phyloP scores from a whole-genome alignment of 2,329 filamentous ascomycete species.

The Colletotrichum sp. region DNA sequence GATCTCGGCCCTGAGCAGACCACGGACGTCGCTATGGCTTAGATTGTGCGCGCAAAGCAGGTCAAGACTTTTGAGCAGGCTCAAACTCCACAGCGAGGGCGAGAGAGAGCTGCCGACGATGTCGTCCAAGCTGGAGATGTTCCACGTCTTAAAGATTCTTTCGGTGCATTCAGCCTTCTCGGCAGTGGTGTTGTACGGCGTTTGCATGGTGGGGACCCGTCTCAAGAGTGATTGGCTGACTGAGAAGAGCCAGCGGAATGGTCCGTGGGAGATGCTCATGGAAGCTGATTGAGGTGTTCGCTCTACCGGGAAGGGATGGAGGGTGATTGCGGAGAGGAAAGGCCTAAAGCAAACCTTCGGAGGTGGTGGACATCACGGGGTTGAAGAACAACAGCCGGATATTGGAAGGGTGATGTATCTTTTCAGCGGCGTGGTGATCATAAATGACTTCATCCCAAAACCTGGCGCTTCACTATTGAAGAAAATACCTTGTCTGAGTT shows the following conservation, averaged over 20 bases:
- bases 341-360: not conserved
- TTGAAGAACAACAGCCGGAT: not conserved
- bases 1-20: not conserved
- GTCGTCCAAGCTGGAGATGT: not conserved
- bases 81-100: not conserved
- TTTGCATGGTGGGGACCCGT: not conserved
- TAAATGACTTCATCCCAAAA: not conserved
- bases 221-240: not conserved
- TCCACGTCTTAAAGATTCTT: not conserved
- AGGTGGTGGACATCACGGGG: not conserved
- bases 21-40: not conserved
- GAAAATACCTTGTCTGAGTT: not conserved
- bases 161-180: not conserved
- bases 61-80: not conserved
- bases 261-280: not conserved
- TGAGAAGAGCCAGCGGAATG: not conserved
- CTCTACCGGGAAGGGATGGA: not conserved
- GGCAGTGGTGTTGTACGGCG: not conserved
- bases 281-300: not conserved
- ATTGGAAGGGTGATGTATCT: not conserved
- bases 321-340: not conserved
- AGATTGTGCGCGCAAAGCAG: not conserved
- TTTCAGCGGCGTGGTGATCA: not conserved
- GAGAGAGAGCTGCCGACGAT: not conserved
- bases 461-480: not conserved